These are phyloP conservation scores for Cercospora canescens DNA, from an alignment of 2,329 filamentous ascomycete genomes.

Conservation along the genomic window DNA sequence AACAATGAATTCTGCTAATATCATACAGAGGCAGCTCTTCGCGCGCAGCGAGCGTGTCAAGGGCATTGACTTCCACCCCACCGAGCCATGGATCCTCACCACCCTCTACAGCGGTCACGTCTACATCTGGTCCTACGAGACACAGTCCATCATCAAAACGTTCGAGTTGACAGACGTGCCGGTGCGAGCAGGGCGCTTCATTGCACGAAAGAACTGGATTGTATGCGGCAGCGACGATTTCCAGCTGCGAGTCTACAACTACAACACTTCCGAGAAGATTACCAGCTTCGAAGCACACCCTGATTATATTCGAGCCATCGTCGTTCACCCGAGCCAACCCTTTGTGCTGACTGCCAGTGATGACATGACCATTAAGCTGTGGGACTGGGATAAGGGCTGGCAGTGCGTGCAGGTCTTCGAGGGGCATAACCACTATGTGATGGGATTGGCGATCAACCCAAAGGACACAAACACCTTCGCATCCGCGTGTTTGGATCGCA, in stretches of 20 bases:
- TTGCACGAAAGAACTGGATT: conserved; percentile 95
- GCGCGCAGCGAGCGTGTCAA: conserved; percentile 95
- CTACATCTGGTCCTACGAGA: conserved; percentile 99
- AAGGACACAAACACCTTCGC: conserved; percentile 70
- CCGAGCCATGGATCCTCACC: conserved; percentile 93
- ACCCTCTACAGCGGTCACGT: conserved; percentile 98
- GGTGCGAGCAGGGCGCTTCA: conserved; percentile 92
- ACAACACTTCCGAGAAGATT: conserved; percentile 99
- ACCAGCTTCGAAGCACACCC: conserved; percentile 96
- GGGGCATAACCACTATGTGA: conserved; percentile 94
- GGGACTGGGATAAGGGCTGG: conserved; percentile 99
- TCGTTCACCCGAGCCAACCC: conserved; percentile 90
- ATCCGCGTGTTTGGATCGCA: conserved; percentile 91
- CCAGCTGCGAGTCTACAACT: conserved; percentile 89
- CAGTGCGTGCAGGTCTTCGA: conserved; percentile 97
- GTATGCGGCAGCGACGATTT: conserved; percentile 82
- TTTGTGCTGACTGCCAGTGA: conserved; percentile 95
- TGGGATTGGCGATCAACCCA: conserved; percentile 95
- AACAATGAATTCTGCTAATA: conserved; percentile 35
- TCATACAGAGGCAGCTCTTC: conserved; percentile 72
- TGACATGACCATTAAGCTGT: conserved; percentile 98
- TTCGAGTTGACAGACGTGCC: conserved; percentile 99
- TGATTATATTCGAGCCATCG: conserved; percentile 96
- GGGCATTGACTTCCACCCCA: conserved; percentile 94
- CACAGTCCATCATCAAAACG: conserved; percentile 94